These are phyloP conservation scores for Brassica cretica DNA, from an alignment of 345 rosid genomes.

Conservation along the genomic window DNA sequence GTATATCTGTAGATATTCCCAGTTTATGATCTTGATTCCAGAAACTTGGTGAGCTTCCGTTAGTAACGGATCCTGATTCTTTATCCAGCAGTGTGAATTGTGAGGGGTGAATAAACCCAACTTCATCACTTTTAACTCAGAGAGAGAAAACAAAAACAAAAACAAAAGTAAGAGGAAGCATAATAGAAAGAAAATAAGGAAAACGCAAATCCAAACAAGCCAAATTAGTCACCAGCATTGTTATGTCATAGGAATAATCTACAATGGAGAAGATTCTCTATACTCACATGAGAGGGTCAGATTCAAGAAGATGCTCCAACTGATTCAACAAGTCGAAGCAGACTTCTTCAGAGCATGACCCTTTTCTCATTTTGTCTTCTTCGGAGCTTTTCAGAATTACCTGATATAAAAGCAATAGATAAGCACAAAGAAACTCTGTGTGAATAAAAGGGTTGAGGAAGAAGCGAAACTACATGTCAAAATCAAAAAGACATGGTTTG, in stretches of 20 bases:
- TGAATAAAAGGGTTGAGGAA: neutral
- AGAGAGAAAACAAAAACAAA: neutral
- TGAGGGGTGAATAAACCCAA: constrained; percentile 89
- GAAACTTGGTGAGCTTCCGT: constrained; percentile 39
- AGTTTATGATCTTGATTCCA: constrained; percentile 78
- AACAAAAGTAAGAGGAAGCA: neutral
- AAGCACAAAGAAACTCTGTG: too few relatives aligned
- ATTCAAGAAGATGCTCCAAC: constrained; percentile 60
- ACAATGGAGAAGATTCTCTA: neutral
- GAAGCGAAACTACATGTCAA: neutral
- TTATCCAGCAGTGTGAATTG: constrained; percentile 56
- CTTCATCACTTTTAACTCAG: constrained; percentile 65
- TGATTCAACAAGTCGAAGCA: constrained; percentile 47
- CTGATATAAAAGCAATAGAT: too few relatives aligned
- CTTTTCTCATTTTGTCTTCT: constrained; percentile 40
- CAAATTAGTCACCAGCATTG: neutral
- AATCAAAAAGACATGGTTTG: neutral
- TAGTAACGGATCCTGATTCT: constrained; percentile 37
- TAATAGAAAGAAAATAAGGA: too few relatives aligned
- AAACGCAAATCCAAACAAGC: neutral
- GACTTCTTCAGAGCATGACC: constrained; percentile 24
- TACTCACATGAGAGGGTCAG: constrained; percentile 81
- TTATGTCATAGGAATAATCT: neutral
- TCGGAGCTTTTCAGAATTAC: neutral
- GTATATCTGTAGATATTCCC: constrained; percentile 72